Evolutionary conservation across 768 basidiomycete genomes (phyloP).

Genomic region (Obba rivulosa): DNA sequence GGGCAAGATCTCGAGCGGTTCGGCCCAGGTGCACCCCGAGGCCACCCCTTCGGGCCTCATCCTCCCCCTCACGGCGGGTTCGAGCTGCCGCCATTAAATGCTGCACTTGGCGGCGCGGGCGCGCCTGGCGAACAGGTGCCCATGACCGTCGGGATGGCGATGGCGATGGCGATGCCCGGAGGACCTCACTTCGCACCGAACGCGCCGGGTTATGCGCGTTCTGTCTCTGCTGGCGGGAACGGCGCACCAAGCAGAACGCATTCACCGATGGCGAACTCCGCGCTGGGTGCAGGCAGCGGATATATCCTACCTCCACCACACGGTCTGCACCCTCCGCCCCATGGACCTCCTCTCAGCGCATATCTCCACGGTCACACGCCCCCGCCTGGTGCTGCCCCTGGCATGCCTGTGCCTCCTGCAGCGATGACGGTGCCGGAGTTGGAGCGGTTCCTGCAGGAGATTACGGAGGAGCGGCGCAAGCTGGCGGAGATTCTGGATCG

Average conservation of each 20-base stretch:
- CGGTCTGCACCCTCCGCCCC: slow-evolving; percentile 11
- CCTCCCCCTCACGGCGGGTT: slow-evolving; percentile 40
- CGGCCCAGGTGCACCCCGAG: slow-evolving; percentile 20
- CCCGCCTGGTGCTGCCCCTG: slow-evolving; percentile 19
- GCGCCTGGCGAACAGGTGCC: neutral
- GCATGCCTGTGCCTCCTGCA: slow-evolving; percentile 4
- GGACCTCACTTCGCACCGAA: slow-evolving; percentile 17
- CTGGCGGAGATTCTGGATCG: slow-evolving; percentile 71
- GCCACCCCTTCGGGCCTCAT: slow-evolving; percentile 19
- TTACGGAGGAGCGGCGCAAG: slow-evolving; percentile 56
- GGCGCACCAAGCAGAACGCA: slow-evolving; percentile 68
- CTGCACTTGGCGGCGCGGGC: slow-evolving; percentile 28
- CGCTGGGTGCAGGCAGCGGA: slow-evolving; percentile 26
- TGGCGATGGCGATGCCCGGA: slow-evolving; percentile 1
- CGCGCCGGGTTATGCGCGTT: slow-evolving; percentile 55
- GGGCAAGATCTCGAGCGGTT: slow-evolving; percentile 11
- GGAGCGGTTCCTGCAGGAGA: slow-evolving; percentile 64
- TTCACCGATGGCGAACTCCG: slow-evolving; percentile 48
- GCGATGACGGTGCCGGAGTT: slow-evolving; percentile 42
- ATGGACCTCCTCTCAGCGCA: slow-evolving; percentile 15
- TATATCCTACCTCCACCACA: slow-evolving; percentile 34
- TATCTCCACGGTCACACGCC: slow-evolving; percentile 45
- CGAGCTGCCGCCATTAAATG: slow-evolving; percentile 56
- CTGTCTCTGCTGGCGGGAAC: slow-evolving; percentile 34
- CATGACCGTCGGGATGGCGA: slow-evolving; percentile 5